These are phyloP conservation scores for Oryza glaberrima DNA, from an alignment of 176 grass and related monocot genomes.

Conservation along the genomic window DNA sequence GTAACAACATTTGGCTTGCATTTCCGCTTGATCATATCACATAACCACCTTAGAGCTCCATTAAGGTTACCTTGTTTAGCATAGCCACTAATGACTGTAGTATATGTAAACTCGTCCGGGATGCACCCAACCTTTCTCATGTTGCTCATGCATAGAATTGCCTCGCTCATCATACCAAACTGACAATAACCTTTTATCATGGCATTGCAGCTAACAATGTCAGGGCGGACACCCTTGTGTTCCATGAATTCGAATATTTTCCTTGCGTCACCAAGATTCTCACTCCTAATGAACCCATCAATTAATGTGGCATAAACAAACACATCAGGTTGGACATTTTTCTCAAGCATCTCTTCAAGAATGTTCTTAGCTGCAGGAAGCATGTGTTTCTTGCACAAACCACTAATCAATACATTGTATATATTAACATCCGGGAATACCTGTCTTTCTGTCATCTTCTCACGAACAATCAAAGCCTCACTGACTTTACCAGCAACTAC, in stretches of 20 bases:
- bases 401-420: constrained; percentile 79
- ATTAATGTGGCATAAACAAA: constrained; percentile 85
- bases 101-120: constrained; percentile 81
- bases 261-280: constrained; percentile 62
- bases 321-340: constrained; percentile 77
- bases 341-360: constrained; percentile 74
- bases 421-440: constrained; percentile 69
- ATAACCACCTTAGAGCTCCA: constrained; percentile 59
- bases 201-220: constrained; percentile 70
- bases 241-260: constrained; percentile 77
- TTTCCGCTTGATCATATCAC: constrained; percentile 75
- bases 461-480: constrained; percentile 58
- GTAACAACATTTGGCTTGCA: constrained; percentile 72
- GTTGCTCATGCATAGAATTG: constrained; percentile 54
- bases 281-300: constrained; percentile 85
- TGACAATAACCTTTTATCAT: constrained; percentile 91
- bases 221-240: constrained; percentile 48
- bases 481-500: constrained; percentile 55
- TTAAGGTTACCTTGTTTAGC: constrained; percentile 59
- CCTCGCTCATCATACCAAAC: constrained; percentile 76
- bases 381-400: constrained; percentile 83
- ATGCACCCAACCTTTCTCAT: constrained; percentile 58
- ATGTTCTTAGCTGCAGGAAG: constrained; percentile 77
- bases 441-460: constrained; percentile 73
- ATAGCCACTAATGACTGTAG: constrained; percentile 64